Conservation (phyloP, 108 stramenopile genomes). For the Nitzschia sp. region DNA sequence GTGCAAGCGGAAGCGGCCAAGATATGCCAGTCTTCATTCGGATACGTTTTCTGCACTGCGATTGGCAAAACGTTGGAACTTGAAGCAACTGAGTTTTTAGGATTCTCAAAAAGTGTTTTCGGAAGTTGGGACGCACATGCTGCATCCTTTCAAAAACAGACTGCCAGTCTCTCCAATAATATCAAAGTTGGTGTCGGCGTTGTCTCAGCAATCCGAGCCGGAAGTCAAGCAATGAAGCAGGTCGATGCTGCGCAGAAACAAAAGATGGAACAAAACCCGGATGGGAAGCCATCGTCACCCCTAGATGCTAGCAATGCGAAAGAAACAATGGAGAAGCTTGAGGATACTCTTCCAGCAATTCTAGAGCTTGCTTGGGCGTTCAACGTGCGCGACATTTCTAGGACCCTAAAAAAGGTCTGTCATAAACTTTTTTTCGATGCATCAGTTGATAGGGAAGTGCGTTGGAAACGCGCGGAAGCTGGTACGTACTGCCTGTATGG, state of each 20-base stretch:
- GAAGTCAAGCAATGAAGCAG: constrained; percentile 74
- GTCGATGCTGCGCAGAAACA: constrained; percentile 71
- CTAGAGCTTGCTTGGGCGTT: constrained; percentile 87
- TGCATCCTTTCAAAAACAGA: constrained; percentile 56
- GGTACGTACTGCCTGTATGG: too few species aligned
- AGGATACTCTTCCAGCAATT: constrained; percentile 82
- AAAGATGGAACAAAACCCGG: constrained; percentile 12
- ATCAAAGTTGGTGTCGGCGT: constrained; percentile 69
- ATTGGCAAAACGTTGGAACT: constrained; percentile 80
- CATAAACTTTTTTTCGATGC: constrained; percentile 80
- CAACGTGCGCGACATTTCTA: constrained; percentile 79
- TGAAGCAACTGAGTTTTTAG: constrained; percentile 81
- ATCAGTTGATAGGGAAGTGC: constrained; percentile 36
- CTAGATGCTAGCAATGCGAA: constrained; percentile 62
- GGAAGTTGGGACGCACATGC: constrained; percentile 69
- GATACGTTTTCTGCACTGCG: constrained; percentile 69
- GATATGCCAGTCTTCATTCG: constrained; percentile 74
- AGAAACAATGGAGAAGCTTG: constrained; percentile 67
- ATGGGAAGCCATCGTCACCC: constrained; percentile 3
- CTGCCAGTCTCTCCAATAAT: constrained; percentile 48
- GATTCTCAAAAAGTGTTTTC: constrained; percentile 57
- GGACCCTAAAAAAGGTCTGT: constrained; percentile 74
- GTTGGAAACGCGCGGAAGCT: constrained; percentile 73
- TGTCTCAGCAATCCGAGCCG: constrained; percentile 66
- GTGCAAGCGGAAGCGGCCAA: constrained; percentile 70